Conservation (phyloP, 192 early-diverging fungal genomes). For the Backusella macrospora region DNA sequence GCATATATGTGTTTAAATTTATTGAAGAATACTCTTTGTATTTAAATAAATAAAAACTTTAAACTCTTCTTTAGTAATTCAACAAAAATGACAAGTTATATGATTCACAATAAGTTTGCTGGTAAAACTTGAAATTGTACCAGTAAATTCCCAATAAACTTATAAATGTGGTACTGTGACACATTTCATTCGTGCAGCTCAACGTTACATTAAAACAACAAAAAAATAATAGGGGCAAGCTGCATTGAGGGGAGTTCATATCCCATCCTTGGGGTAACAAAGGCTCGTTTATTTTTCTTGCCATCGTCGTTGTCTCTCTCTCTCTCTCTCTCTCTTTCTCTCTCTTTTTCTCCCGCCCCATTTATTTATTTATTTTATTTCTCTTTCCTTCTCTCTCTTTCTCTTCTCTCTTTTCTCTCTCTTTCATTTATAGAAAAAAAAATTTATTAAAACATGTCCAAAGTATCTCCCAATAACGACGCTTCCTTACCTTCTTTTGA, state of each 20-base stretch:
- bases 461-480: constrained; percentile 13
- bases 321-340: not conserved
- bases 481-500: constrained; percentile 17
- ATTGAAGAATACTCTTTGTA: not conserved
- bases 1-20: not conserved
- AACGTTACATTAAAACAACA: constrained; percentile 10
- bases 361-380: constrained; percentile 5
- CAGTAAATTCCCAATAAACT: constrained; percentile 12
- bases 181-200: constrained; percentile 17
- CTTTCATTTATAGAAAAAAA: not conserved
- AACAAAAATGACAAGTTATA: constrained; percentile 8
- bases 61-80: not conserved
- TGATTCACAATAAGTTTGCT: not conserved
- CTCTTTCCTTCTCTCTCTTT: not conserved
- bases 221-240: constrained; percentile 8
- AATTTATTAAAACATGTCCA: not conserved
- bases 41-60: not conserved
- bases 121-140: constrained; percentile 1
- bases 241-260: constrained; percentile 15
- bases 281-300: not conserved
- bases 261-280: constrained; percentile 13
- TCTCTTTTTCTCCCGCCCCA: not conserved
- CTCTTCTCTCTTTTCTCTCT: not conserved
- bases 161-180: constrained; percentile 9
- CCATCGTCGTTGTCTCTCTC: not conserved